A percentile compares a stretch with the other conserved stretches of the same genome.
These are phyloP conservation scores for Fraxinus baroniana DNA, from an alignment of 305 asterid genomes.

Conservation along the genomic window DNA sequence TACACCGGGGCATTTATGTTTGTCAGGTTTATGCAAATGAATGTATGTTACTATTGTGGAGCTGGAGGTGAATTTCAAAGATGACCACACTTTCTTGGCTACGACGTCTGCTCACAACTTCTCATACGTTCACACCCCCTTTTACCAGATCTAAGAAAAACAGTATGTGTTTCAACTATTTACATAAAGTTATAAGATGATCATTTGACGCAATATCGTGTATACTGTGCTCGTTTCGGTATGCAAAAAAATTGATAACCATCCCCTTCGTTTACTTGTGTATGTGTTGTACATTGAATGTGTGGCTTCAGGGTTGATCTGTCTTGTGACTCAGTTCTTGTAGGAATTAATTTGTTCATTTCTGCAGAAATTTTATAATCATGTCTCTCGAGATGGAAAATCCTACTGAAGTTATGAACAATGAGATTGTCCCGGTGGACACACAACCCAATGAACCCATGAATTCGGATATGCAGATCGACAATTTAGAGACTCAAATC, in stretches of 20 bases:
- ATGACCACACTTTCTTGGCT: not conserved
- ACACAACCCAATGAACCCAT: constrained; percentile 23
- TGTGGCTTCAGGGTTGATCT: not conserved
- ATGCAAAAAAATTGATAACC: not conserved
- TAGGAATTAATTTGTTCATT: not conserved
- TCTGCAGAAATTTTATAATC: constrained; percentile 22
- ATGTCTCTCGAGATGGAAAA: constrained; percentile 27
- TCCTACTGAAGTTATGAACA: constrained; percentile 37
- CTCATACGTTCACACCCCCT: not conserved
- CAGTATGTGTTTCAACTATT: not conserved
- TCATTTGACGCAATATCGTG: not conserved
- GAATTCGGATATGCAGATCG: constrained; percentile 46
- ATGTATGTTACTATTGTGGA: not conserved
- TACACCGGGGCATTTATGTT: not conserved
- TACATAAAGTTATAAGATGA: not conserved
- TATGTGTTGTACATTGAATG: not conserved
- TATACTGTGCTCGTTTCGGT: too few species aligned
- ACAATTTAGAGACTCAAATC: constrained; percentile 43
- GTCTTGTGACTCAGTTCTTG: not conserved
- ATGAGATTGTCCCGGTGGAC: constrained; percentile 49
- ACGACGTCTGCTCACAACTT: not conserved
- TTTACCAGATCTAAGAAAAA: not conserved
- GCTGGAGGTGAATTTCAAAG: not conserved
- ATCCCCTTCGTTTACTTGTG: not conserved
- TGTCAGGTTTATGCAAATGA: not conserved